Conservation (phyloP, 1,139 yeast species). For the Zhuliangozyma blackwelliae region DNA sequence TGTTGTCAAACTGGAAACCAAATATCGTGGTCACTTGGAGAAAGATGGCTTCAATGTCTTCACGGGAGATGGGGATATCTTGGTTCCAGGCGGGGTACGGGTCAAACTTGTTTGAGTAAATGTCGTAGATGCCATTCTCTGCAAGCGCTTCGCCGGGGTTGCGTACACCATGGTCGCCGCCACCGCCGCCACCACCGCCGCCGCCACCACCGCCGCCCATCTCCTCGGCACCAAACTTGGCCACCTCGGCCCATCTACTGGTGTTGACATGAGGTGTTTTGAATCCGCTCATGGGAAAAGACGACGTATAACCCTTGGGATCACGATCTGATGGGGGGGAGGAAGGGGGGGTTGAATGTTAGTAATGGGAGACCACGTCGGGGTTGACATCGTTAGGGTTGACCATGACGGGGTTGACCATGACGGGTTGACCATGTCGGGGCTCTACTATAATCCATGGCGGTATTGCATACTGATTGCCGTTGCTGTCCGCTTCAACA, state of each 20-base stretch:
- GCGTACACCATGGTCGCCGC: neutral
- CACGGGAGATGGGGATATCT: slow-evolving; percentile 53
- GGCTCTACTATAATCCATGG: neutral
- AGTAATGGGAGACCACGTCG: slow-evolving; percentile 1
- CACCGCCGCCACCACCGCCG: too few relatives aligned
- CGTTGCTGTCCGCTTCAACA: slow-evolving; percentile 13
- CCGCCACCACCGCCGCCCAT: slow-evolving; percentile 16
- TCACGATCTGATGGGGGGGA: slow-evolving; percentile 7
- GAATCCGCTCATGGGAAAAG: slow-evolving; percentile 47
- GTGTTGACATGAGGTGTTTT: slow-evolving; percentile 42
- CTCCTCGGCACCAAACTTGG: slow-evolving; percentile 20
- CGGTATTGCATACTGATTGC: slow-evolving; percentile 17
- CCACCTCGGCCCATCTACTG: slow-evolving; percentile 42
- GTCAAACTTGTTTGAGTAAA: slow-evolving; percentile 36
- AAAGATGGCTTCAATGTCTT: slow-evolving; percentile 55
- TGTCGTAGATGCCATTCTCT: slow-evolving; percentile 37
- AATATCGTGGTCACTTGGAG: slow-evolving; percentile 50
- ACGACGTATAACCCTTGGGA: slow-evolving; percentile 10
- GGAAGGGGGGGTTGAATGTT: neutral
- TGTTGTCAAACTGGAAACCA: slow-evolving; percentile 63
- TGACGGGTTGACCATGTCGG: too few relatives aligned
- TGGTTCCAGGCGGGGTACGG: slow-evolving; percentile 61
- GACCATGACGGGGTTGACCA: too few relatives aligned
- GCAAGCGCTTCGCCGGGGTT: slow-evolving; percentile 30
- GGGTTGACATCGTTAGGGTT: too few relatives aligned